Conservation (phyloP, 169 alveolate genomes). For the Plasmodium ovale region DNA sequence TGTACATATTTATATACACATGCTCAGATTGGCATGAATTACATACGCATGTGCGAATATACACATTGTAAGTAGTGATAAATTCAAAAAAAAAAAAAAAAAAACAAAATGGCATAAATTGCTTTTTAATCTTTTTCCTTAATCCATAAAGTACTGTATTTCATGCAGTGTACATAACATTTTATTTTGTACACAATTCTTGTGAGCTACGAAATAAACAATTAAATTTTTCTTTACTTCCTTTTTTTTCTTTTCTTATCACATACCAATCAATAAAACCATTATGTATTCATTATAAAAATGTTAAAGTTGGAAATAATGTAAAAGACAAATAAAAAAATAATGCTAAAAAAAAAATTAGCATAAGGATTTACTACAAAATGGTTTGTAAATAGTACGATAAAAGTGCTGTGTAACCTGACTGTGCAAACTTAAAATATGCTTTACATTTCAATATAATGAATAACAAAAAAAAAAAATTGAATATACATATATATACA, state of each 20-base stretch:
- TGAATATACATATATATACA: background rate
- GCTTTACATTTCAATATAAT: background rate
- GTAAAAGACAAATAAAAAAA: constrained; percentile 30
- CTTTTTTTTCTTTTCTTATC: constrained; percentile 2
- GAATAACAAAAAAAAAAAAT: constrained; percentile 22
- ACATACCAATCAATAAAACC: constrained; percentile 15
- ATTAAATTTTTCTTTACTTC: background rate
- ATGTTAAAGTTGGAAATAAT: constrained; percentile 23
- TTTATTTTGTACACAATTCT: background rate
- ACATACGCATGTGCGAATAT: too few species aligned
- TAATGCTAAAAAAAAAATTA: constrained; percentile 9
- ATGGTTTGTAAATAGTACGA: too few species aligned
- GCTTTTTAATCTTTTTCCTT: constrained; percentile 16
- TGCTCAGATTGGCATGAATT: background rate
- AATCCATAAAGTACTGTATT: background rate
- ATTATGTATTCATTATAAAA: constrained; percentile 5
- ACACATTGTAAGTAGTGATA: too few species aligned
- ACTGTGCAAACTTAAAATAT: constrained; percentile 15
- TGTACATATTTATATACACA: background rate
- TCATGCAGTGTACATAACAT: background rate
- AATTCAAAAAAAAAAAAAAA: too few species aligned
- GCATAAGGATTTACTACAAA: background rate
- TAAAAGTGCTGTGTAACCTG: too few species aligned
- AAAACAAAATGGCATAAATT: background rate
- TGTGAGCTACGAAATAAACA: constrained; percentile 22